Conservation (phyloP, 805 yeast genomes). For the Kodamaea kaohsiungensis region DNA sequence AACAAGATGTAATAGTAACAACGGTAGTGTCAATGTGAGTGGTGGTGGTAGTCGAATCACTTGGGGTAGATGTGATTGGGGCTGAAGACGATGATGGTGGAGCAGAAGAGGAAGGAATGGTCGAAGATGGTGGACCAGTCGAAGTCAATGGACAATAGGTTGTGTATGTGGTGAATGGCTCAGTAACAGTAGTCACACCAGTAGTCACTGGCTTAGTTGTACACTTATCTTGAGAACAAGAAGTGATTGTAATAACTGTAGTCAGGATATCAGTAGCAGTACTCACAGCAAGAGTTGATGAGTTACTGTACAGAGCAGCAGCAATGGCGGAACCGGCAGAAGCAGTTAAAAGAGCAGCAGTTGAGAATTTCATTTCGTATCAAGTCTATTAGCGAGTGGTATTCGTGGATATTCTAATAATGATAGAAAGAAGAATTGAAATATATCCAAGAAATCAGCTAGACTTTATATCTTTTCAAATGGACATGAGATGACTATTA, state of each 20-base stretch:
- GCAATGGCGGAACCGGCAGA: conserved; percentile 9
- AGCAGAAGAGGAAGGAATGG: conserved; percentile 18
- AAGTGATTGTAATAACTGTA: conserved; percentile 27
- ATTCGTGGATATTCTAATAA: conserved; percentile 4
- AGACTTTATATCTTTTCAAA: conserved; percentile 3
- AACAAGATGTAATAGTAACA: conserved; percentile 30
- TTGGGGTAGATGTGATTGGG: not conserved
- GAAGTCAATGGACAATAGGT: conserved; percentile 27
- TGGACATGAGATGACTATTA: not conserved
- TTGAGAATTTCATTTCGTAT: conserved; percentile 31
- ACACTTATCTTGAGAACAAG: conserved; percentile 28
- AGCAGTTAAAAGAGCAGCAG: conserved; percentile 10
- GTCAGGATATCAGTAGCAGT: conserved; percentile 14
- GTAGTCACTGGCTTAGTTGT: conserved; percentile 17
- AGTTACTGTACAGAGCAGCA: conserved; percentile 20
- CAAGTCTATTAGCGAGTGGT: conserved; percentile 9
- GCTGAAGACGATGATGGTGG: conserved; percentile 15
- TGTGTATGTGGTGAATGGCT: conserved; percentile 39
- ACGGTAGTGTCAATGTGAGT: conserved; percentile 22
- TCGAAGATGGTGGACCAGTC: conserved; percentile 3
- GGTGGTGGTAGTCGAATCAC: conserved; percentile 6
- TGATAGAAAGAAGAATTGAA: not conserved
- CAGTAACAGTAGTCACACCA: conserved; percentile 33
- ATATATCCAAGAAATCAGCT: not conserved
- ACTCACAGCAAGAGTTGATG: not conserved